Base-by-base conservation (phyloP, 2,329 filamentous ascomycete species). In the Epichloe festucae region DNA sequence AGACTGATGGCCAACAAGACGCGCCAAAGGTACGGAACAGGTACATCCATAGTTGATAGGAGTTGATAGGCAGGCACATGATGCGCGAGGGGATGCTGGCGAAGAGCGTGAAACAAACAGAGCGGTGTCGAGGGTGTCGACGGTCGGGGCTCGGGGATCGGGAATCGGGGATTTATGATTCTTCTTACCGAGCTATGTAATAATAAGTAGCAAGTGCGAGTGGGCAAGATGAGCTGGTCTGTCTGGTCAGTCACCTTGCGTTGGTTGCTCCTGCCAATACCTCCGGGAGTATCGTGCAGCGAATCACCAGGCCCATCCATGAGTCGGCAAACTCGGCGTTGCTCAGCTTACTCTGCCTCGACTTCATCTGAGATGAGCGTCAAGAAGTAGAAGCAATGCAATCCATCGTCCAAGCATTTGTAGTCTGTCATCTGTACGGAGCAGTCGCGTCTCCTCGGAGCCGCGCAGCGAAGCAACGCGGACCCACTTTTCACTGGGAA, bases 401-500 rank as follows among this genome's bases (percentile, higher is more conserved):
- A 27, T 27, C 23, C 23, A 27, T 31, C 8, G 27, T 10, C 27
- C 27, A 31, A 31, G 27, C 27, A 31, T 31, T 3, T 10, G 27
- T 31, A 31, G 8, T 31, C 10, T 10, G 8, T 4, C 31, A 31
- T 31, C 10, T 31, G 31, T 11, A 31, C 27, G 8, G 3, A 31
- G 8, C 3, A 10, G 8, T 31, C 8, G 31, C 31, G 31, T 10
- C 31, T 31, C 31, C 31, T 31, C 31, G 0, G 8, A 31, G 31
- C 31, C 8, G 27, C 27, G 40, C 31, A 8, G 43, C 41, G 40
- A 12, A 15, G 17, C 12, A 23, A 19, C 40, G 41, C 21, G 21
- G 48, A 39, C 35, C 48, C 48, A 46, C 48, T 50, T 50, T 50
- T 35, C 34, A 50, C 48, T 36, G 40, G 41, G 40, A n/a, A 50